Conservation (phyloP, 805 yeast species). For the Spathaspora hagerdaliae region DNA sequence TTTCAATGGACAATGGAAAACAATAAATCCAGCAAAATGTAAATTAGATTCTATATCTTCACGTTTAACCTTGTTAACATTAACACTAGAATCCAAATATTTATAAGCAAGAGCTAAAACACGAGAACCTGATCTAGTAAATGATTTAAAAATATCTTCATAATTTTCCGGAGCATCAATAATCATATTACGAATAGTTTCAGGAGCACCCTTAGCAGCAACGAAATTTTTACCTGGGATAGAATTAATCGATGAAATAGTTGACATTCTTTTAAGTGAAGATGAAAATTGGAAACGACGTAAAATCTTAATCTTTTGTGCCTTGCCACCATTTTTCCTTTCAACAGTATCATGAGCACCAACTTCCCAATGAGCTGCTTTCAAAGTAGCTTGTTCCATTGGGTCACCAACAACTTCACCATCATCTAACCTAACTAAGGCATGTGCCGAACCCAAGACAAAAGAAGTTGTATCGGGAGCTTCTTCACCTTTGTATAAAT, state of each 20-base stretch:
- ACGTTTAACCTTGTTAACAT: constrained; percentile 59
- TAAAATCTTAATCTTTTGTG: constrained; percentile 60
- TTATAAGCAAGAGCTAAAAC: constrained; percentile 94
- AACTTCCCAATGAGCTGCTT: constrained; percentile 82
- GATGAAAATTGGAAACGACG: constrained; percentile 98
- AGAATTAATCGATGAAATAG: constrained; percentile 59
- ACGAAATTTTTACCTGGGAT: constrained; percentile 55
- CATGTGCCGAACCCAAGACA: constrained; percentile 93
- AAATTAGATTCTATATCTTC: constrained; percentile 72
- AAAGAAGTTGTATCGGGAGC: constrained; percentile 67
- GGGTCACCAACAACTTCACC: constrained; percentile 99
- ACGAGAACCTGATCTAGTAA: constrained; percentile 93
- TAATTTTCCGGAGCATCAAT: constrained; percentile 67
- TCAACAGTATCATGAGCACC: constrained; percentile 70
- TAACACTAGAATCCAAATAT: constrained; percentile 48
- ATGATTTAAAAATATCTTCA: constrained; percentile 81
- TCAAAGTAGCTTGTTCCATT: constrained; percentile 95
- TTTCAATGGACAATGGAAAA: constrained; percentile 96
- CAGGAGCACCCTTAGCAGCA: constrained; percentile 97
- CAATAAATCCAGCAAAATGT: constrained; percentile 85
- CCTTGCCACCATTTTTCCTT: constrained; percentile 29
- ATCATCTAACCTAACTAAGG: constrained; percentile 88
- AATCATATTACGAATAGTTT: constrained; percentile 81
- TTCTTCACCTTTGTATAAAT: constrained; percentile 50
- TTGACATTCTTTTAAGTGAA: constrained; percentile 90